These are phyloP conservation scores for Aspergillus tamarii DNA, from an alignment of 2,329 filamentous ascomycete species.

Conservation along the genomic window DNA sequence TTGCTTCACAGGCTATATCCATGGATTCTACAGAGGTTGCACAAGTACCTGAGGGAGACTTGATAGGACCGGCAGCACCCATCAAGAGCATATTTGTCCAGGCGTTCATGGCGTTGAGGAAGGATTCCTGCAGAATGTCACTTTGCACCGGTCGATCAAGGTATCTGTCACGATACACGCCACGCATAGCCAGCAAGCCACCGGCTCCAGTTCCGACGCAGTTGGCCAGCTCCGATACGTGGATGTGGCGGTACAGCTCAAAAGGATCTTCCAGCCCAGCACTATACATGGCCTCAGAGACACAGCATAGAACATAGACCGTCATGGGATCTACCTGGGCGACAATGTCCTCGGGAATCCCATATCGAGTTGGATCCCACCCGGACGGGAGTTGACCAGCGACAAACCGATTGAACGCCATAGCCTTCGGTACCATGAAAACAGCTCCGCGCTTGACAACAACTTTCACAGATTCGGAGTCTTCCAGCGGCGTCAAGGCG, in stretches of 20 bases:
- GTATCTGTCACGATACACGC: constrained; percentile 98
- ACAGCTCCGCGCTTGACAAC: constrained; percentile 94
- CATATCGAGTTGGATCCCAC: constrained; percentile 95
- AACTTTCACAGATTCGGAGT: constrained; percentile 91
- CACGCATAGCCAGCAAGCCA: constrained; percentile 85
- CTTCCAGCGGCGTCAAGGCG: constrained; percentile 91
- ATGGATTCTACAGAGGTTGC: constrained; percentile 96
- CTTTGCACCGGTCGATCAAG: constrained; percentile 97
- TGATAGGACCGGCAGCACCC: constrained; percentile 96
- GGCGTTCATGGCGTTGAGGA: constrained; percentile 99
- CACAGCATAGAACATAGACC: constrained; percentile 90
- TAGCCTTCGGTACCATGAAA: constrained; percentile 93
- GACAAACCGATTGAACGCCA: constrained; percentile 95
- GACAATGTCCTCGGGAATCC: constrained; percentile 96
- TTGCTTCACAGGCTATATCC: constrained; percentile 97
- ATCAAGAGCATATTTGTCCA: constrained; percentile 99
- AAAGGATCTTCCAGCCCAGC: constrained; percentile 98
- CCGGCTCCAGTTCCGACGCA: constrained; percentile 98
- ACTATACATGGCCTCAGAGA: constrained; percentile 85
- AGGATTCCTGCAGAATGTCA: constrained; percentile 97
- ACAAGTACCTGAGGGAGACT: constrained; percentile 96
- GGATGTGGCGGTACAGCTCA: constrained; percentile 99
- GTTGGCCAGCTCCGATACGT: constrained; percentile 97
- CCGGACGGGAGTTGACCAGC: constrained; percentile 96
- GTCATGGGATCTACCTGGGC: constrained; percentile 96